A percentile compares a stretch with the other conserved stretches of the same genome.
Evolutionary conservation across 148 eudicot species (phyloP).

Genomic region (Rhododendron molle): DNA sequence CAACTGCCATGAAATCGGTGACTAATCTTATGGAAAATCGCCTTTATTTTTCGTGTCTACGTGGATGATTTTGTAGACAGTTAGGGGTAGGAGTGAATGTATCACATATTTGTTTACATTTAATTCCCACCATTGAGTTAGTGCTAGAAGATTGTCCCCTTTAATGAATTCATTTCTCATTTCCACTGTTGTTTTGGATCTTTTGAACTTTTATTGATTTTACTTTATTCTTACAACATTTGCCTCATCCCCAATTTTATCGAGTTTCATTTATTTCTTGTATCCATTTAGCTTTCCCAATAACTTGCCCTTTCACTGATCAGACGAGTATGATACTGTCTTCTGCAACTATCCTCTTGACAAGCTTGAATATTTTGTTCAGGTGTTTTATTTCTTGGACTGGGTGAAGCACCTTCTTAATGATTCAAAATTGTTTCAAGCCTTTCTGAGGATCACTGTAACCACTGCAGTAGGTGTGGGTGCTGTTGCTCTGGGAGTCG

Average conservation of each 20-base stretch:
- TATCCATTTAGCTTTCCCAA: not conserved
- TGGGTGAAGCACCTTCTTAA: constrained; percentile 87
- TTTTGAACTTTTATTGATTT: not conserved
- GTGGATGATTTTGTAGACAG: not conserved
- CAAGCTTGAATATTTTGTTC: constrained; percentile 19
- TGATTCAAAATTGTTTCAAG: constrained; percentile 75
- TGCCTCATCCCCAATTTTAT: not conserved
- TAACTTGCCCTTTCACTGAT: not conserved
- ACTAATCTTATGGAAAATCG: not conserved
- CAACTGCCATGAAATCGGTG: not conserved
- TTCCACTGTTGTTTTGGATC: not conserved
- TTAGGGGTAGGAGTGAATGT: not conserved
- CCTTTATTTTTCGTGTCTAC: not conserved
- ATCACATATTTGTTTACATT: not conserved
- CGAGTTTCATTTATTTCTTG: not conserved
- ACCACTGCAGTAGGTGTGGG: constrained; percentile 69
- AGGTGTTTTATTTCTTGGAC: constrained; percentile 92
- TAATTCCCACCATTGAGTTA: not conserved
- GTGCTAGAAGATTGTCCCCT: not conserved
- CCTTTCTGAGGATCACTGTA: constrained; percentile 85
- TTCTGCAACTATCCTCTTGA: not conserved
- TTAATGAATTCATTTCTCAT: not conserved
- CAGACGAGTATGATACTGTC: not conserved
- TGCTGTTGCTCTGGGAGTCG: constrained; percentile 83
- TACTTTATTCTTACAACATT: not conserved